These are phyloP conservation scores for Plantago elongata DNA, from an alignment of 257 asterid genomes.

Conservation along the genomic window DNA sequence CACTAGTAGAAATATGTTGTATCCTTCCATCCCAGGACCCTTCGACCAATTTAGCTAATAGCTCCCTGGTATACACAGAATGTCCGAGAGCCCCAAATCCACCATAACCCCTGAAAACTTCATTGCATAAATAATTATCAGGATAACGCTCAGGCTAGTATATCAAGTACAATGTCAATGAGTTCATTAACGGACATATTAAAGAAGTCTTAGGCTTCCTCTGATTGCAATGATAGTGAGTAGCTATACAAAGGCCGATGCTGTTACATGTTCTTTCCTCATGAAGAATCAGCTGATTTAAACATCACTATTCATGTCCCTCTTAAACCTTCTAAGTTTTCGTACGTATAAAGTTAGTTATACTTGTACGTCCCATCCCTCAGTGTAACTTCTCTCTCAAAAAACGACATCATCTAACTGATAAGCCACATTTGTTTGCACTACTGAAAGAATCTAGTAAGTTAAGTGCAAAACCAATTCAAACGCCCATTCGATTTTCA, in stretches of 20 bases:
- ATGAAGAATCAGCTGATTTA: neutral
- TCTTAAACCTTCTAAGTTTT: too few species aligned
- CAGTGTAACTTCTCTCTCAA: too few species aligned
- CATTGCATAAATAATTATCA: slow-evolving; percentile 44
- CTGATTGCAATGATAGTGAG: slow-evolving; percentile 6
- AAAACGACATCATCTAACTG: too few species aligned
- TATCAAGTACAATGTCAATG: too few species aligned
- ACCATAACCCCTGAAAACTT: slow-evolving; percentile 98
- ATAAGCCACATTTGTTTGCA: too few species aligned
- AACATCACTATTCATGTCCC: neutral
- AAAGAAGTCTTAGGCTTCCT: neutral
- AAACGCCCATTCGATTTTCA: too few species aligned
- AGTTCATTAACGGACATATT: too few species aligned
- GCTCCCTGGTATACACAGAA: slow-evolving; percentile 78
- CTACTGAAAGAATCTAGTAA: too few species aligned
- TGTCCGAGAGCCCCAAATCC: slow-evolving; percentile 99
- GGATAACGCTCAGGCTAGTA: slow-evolving; percentile 2
- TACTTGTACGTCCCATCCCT: too few species aligned
- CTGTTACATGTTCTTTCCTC: neutral
- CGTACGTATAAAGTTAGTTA: too few species aligned
- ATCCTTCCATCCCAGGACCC: slow-evolving; percentile 79
- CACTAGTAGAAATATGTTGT: slow-evolving; percentile 75
- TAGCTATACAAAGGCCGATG: neutral
- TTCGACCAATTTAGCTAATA: slow-evolving; percentile 68
- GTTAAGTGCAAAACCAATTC: too few species aligned